Base-by-base conservation (phyloP, 495 filamentous ascomycete genomes). In the Penicillium salamii region DNA sequence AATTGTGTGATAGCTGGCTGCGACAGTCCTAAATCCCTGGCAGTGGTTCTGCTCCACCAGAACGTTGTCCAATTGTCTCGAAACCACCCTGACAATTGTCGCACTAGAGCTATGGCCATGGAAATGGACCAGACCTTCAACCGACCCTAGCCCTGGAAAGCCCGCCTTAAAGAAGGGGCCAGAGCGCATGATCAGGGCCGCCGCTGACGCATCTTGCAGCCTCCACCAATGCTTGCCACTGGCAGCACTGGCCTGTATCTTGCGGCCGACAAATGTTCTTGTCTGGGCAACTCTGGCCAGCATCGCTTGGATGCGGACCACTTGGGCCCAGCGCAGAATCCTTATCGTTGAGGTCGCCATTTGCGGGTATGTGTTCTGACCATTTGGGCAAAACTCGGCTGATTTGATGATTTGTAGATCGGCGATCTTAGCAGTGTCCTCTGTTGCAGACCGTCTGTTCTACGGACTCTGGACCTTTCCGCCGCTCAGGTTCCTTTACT, bases 11-110 rank as follows among this genome's bases (percentile, higher is more conserved):
- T 61, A 78, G 76, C 66, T 80, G 43, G 63, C 81, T 20, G 78
- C 95, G 66, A 86, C 87, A 2, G 68, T 91, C 24, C 68, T 87
- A 53, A 97, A 83, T 61, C 90, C 93, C 14, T 99, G 95, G 90
- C 90, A 97, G 64, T 99, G 87, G 87, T 97, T 95, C 66, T 95
- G 87, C 65, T 91, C 91, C 0, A 95, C 90, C 2, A 80, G 93
- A 47, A 95, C 93, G 0, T 81, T 99, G 43, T 97, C 91, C 33
- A 99, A 97, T 69, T 93, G 85, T 46, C 70, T 96, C 7, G 93
- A 99, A 72, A 95, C 88, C 1, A 88, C 86, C 3, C 60, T 99
- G 52, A 97, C 93, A 12, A 75, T 88, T 46, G 74, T 82, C 45
- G 93, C 91, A 5, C 70, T 97, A 13, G 80, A 81, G 54, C 79